These are phyloP conservation scores for Lodderomyces beijingensis DNA, from an alignment of 1,139 yeast species.

Conservation along the genomic window DNA sequence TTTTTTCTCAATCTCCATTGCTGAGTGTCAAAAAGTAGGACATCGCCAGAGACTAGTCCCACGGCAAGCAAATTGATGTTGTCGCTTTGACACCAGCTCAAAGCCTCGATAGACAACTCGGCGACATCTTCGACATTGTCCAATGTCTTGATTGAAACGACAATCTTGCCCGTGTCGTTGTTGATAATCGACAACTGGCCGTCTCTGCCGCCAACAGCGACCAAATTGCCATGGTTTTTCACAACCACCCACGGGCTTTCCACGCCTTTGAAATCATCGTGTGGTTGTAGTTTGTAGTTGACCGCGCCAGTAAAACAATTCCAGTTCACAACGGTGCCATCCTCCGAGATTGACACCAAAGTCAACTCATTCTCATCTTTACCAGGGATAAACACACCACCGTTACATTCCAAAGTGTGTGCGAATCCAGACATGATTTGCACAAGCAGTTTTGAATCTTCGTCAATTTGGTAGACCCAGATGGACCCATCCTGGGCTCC, in stretches of 20 bases:
- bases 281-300: conserved; percentile 59
- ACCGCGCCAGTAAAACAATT: conserved; percentile 76
- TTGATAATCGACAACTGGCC: conserved; percentile 79
- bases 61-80: conserved; percentile 63
- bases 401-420: conserved; percentile 75
- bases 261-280: conserved; percentile 60
- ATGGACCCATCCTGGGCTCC: conserved; percentile 93
- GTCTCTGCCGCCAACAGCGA: conserved; percentile 81
- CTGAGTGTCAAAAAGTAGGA: conserved; percentile 73
- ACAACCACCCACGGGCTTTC: conserved; percentile 87
- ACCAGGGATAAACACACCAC: conserved; percentile 67
- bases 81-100: conserved; percentile 70
- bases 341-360: conserved; percentile 80
- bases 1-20: conserved; percentile 84
- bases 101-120: conserved; percentile 81
- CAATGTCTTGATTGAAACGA: conserved; percentile 61
- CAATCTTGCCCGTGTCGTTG: conserved; percentile 64
- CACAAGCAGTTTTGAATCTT: conserved; percentile 47
- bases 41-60: conserved; percentile 86
- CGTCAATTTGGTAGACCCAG: conserved; percentile 82
- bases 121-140: conserved; percentile 60
- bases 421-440: conserved; percentile 78
- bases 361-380: conserved; percentile 58
- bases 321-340: conserved; percentile 85
- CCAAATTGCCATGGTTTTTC: conserved; percentile 41